phyloP scores from a whole-genome alignment of 129 eudicot genomes.

The Rutidosis leptorrhynchoides region DNA sequence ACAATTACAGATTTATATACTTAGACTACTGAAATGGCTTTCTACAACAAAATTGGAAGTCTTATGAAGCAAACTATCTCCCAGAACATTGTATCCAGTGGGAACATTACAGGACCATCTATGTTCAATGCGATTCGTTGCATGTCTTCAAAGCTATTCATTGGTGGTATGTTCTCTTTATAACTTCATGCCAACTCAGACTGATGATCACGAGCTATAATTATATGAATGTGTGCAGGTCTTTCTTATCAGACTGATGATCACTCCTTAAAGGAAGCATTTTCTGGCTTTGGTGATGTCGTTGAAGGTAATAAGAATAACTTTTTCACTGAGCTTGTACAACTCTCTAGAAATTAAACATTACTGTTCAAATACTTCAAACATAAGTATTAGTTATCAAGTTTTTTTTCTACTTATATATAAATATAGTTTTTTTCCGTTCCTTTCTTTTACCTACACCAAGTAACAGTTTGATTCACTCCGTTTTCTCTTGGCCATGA shows the following conservation, averaged over 20 bases:
- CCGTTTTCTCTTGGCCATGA: no score
- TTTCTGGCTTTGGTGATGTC: constrained; percentile 27
- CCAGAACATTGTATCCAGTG: constrained; percentile 29
- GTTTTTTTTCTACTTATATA: no score
- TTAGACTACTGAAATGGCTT: constrained; percentile 42
- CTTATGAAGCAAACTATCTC: constrained; percentile 44
- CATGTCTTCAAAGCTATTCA: constrained; percentile 73
- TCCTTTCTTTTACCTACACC: no score
- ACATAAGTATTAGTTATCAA: no score
- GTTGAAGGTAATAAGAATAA: constrained; percentile 50
- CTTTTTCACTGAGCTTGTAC: no score
- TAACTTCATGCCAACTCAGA: not conserved
- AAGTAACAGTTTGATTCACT: no score
- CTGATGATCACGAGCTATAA: not conserved
- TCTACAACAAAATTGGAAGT: constrained; percentile 53
- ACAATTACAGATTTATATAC: constrained; percentile 11
- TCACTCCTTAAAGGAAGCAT: constrained; percentile 26
- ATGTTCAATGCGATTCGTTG: constrained; percentile 54
- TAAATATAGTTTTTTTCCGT: no score
- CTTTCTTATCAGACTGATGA: constrained; percentile 31
- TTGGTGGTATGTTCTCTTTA: constrained; percentile 50
- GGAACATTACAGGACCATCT: constrained; percentile 19
- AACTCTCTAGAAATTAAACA: no score
- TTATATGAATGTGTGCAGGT: constrained; percentile 27
- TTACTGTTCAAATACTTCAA: no score